Evolutionary conservation across 2,329 filamentous ascomycete species (phyloP).

Genomic region (Fusarium denticulatum): DNA sequence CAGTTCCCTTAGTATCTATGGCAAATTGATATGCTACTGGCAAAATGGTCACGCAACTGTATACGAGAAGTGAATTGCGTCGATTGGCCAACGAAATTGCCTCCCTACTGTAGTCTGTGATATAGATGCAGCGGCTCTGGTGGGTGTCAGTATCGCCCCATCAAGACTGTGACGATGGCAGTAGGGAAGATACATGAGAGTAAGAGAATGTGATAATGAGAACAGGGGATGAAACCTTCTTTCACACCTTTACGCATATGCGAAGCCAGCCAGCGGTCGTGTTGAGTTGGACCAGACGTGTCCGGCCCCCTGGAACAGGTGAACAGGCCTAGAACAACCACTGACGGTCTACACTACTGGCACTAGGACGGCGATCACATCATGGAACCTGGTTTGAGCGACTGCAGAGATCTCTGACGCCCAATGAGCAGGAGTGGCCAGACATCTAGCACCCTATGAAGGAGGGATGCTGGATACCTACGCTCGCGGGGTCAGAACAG

Average conservation of each 20-base stretch:
- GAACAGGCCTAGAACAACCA: background rate
- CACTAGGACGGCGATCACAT: background rate
- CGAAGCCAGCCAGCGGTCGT: background rate
- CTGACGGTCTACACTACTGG: background rate
- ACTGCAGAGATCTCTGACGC: background rate
- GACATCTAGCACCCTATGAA: background rate
- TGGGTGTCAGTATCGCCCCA: rapidly evolving
- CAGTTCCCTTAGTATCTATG: background rate
- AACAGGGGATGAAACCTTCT: background rate
- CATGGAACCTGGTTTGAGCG: background rate
- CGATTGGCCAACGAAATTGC: background rate
- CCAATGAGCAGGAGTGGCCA: background rate
- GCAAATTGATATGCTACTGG: rapidly evolving
- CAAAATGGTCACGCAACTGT: background rate
- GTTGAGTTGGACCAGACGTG: background rate
- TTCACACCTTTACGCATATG: background rate
- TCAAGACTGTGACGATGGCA: background rate
- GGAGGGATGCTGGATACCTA: background rate
- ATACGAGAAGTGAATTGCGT: background rate
- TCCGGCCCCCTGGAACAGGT: background rate
- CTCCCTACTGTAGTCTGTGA: too few relatives aligned
- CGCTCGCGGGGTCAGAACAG: too few relatives aligned
- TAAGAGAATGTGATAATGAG: background rate
- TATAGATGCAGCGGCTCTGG: too few relatives aligned
- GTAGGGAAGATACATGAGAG: background rate